Evolutionary conservation across 176 grass and related monocot species (phyloP).

Genomic region (Areca catechu): DNA sequence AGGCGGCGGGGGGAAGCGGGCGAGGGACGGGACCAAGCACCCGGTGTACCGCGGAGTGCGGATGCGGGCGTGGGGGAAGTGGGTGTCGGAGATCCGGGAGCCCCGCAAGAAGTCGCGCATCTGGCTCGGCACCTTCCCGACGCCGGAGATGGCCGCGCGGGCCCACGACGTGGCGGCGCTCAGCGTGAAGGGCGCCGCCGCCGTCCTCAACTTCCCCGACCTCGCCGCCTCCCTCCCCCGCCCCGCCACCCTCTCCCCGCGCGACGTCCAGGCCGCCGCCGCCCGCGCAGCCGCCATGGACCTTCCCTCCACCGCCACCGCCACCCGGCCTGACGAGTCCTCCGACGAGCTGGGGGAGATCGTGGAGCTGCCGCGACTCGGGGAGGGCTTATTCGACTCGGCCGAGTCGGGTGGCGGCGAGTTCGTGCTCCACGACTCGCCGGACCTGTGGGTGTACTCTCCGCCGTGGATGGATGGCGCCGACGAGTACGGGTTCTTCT

Average conservation of each 20-base stretch:
- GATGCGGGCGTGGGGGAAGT: conserved; percentile 85
- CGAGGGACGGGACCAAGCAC: neutral
- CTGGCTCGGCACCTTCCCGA: conserved; percentile 16
- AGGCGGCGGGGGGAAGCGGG: neutral
- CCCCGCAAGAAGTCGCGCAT: conserved; percentile 16
- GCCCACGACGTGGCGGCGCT: conserved; percentile 13
- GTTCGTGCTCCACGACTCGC: conserved; percentile 12
- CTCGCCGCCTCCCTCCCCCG: neutral
- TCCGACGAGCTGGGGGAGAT: conserved; percentile 3
- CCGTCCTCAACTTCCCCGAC: conserved; percentile 9
- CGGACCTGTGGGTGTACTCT: neutral
- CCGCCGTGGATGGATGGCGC: neutral
- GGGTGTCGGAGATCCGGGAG: conserved; percentile 74
- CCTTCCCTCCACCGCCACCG: neutral
- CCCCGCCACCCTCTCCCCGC: conserved; percentile 3
- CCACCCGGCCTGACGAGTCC: neutral
- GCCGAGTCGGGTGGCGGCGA: neutral
- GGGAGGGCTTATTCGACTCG: neutral
- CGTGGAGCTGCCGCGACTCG: conserved; percentile 13
- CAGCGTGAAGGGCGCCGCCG: conserved; percentile 11
- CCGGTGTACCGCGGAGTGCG: conserved; percentile 62
- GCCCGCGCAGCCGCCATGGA: conserved; percentile 8
- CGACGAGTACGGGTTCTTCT: neutral
- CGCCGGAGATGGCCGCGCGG: conserved; percentile 16
- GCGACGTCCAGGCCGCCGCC: conserved; percentile 3